Percentiles rank a stretch among this genome's conserved stretches.
Evolutionary conservation across 768 basidiomycete species (phyloP).

Genomic region (Suillus luteus): DNA sequence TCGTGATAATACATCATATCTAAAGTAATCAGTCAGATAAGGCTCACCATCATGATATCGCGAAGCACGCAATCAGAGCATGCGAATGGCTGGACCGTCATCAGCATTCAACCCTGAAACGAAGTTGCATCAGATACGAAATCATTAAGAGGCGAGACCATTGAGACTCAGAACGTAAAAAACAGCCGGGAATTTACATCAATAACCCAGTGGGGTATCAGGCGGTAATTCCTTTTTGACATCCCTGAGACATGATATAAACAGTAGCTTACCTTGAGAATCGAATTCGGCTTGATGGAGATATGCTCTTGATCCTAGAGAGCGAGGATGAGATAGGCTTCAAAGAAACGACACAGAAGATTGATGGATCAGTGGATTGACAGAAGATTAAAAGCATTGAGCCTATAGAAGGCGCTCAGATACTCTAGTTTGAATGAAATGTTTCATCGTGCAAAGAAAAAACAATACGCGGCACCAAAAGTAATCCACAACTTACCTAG

Average conservation of each 20-base stretch:
- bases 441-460: constrained; percentile 50
- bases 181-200: constrained; percentile 86
- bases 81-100: not conserved
- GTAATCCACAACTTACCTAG: constrained; percentile 20
- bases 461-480: constrained; percentile 15
- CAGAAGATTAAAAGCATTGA: constrained; percentile 72
- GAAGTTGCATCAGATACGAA: not conserved
- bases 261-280: not conserved
- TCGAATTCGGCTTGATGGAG: not conserved
- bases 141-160: constrained; percentile 3
- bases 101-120: not conserved
- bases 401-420: constrained; percentile 65
- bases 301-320: not conserved
- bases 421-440: constrained; percentile 89
- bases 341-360: not conserved
- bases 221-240: constrained; percentile 87
- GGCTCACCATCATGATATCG: constrained; percentile 35
- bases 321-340: not conserved
- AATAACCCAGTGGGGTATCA: constrained; percentile 50
- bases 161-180: constrained; percentile 54
- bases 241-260: constrained; percentile 43
- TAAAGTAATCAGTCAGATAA: constrained; percentile 13
- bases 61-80: constrained; percentile 20
- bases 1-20: constrained; percentile 81
- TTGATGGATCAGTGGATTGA: constrained; percentile 60